A percentile compares a stretch with the other conserved stretches of the same genome.
Evolutionary conservation across 305 asterid genomes (phyloP).

Genomic region (Fraxinus nigra): DNA sequence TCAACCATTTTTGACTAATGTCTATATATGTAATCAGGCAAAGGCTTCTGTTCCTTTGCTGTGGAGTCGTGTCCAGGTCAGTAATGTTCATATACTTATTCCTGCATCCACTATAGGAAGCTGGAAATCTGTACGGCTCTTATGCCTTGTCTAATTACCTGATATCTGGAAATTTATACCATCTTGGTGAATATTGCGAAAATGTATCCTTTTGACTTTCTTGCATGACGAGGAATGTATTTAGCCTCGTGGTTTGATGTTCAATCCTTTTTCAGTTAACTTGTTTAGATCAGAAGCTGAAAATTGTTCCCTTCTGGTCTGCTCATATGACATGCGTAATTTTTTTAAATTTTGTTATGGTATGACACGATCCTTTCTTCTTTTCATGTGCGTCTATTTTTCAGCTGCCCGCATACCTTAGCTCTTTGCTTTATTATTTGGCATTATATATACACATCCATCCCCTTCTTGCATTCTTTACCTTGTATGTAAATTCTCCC

Average conservation of each 20-base stretch:
- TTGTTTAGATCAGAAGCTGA: neutral
- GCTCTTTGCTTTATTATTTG: neutral
- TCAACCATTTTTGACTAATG: slow-evolving; percentile 88
- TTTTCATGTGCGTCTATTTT: neutral
- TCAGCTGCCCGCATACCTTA: neutral
- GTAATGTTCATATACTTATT: slow-evolving; percentile 10
- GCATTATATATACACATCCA: neutral
- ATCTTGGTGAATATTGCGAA: neutral
- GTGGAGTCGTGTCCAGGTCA: slow-evolving; percentile 99
- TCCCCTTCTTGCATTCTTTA: neutral
- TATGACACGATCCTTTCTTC: neutral
- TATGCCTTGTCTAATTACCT: neutral
- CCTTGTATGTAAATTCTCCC: neutral
- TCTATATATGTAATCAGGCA: slow-evolving; percentile 73
- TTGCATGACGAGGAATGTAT: neutral
- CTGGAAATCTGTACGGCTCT: neutral
- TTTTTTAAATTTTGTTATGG: neutral
- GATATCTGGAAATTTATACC: neutral
- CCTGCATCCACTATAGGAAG: neutral
- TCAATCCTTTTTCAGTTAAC: neutral
- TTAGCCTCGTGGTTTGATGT: neutral
- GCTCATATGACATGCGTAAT: neutral
- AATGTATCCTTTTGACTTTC: neutral
- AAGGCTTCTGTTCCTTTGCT: slow-evolving; percentile 95
- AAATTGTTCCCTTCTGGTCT: neutral